These are phyloP conservation scores for Hericium erinaceus DNA, from an alignment of 768 basidiomycete species.

Conservation along the genomic window DNA sequence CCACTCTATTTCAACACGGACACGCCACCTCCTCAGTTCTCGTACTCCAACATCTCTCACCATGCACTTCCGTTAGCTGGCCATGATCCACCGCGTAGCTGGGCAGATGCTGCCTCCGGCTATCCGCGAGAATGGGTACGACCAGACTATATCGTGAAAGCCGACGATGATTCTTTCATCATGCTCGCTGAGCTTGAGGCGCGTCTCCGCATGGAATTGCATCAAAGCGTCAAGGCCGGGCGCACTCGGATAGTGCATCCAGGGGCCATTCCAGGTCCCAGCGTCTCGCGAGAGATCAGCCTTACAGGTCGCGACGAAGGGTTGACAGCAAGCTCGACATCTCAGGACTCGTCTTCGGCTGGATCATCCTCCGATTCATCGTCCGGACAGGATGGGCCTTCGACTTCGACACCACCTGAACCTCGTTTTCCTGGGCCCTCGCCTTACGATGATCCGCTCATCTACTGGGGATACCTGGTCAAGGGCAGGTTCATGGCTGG, in stretches of 20 bases:
- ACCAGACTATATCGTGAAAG: conserved; percentile 89
- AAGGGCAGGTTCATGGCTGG: conserved; percentile 94
- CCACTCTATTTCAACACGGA: conserved; percentile 50
- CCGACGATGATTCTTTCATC: conserved; percentile 92
- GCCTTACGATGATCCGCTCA: conserved; percentile 47
- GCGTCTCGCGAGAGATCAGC: background rate
- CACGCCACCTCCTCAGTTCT: conserved; percentile 39
- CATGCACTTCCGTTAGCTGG: conserved; percentile 54
- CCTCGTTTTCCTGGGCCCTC: conserved; percentile 9
- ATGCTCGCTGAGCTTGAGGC: conserved; percentile 92
- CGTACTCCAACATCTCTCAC: conserved; percentile 54
- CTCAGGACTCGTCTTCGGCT: background rate
- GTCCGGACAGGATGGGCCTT: background rate
- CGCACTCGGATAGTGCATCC: background rate
- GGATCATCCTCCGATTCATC: background rate
- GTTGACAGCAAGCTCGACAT: background rate
- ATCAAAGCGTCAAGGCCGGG: conserved; percentile 23
- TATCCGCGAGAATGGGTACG: conserved; percentile 60
- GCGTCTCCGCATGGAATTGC: conserved; percentile 71
- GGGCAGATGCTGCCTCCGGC: conserved; percentile 38
- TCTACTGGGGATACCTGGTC: conserved; percentile 87
- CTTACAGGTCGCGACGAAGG: background rate
- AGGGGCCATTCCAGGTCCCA: background rate
- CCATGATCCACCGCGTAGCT: conserved; percentile 60
- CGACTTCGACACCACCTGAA: background rate